Base-by-base conservation (phyloP, 2,329 filamentous ascomycete species). In the Epichloe gansuensis region DNA sequence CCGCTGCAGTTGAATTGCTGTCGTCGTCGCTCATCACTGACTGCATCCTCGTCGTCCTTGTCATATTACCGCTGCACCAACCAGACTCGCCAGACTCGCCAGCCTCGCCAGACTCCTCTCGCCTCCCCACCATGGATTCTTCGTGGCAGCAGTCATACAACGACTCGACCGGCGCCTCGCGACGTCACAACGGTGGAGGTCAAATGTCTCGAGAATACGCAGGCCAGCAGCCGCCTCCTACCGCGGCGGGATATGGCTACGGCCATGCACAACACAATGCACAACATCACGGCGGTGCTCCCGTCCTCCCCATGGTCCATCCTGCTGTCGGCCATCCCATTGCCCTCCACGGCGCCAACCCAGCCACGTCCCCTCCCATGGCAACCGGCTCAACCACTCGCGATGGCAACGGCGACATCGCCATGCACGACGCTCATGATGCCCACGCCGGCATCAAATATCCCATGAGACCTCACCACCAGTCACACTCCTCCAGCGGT, bases 371-470 rank as follows among this genome's bases (percentile, higher is more conserved):
- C 41, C 83, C 83, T 53, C 76, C 82, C 56, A 72, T 80, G 63
- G 57, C 60, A 54, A 75, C 75, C 34, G 52, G 46, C 57, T 74
- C 78, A 60, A 78, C 82, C 62, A 68, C 77, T 62, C 83, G 84
- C 73, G 85, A 88, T 70, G 80, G 80, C 58, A 88, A 86, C 65
- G 81, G 83, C 62, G 86, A 91, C 70, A 77, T 88, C 54, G 75
- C 84, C 56, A 96, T 96, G 91, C 88, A 93, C 69, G 91, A 95
- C 69, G 75, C 81, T 56, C 77, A 78, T 59, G 91, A 95, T 68
- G 82, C 87, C 47, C 94, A 94, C 71, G 84, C 86, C 63, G 82
- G 84, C 68, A 82, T 88, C 64, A 95, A 95, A 69, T 95, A 95
- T 69, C 81, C 87, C 55, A 82, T 89, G 71, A 82, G 88, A 60